phyloP scores from a whole-genome alignment of 2,329 filamentous ascomycete species.

The Thermothelomyces thermophilus region DNA sequence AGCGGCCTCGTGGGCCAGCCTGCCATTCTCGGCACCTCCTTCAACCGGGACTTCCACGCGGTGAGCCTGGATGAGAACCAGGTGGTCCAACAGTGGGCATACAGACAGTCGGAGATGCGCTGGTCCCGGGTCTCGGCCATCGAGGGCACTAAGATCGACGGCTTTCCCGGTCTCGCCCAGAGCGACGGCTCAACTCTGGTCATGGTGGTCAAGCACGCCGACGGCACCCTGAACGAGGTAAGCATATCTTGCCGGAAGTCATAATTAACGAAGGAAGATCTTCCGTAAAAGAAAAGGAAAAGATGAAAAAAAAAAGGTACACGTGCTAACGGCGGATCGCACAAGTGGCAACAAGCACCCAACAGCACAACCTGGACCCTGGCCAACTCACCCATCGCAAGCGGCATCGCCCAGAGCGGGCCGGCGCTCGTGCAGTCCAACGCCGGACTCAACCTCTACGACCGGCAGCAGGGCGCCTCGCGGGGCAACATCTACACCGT shows the following conservation, averaged over 20 bases:
- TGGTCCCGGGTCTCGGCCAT: constrained; percentile 13
- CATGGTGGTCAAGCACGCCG: constrained; percentile 18
- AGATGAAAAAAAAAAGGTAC: too few relatives aligned
- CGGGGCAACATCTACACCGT: constrained; percentile 19
- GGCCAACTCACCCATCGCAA: constrained; percentile 7
- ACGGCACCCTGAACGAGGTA: constrained; percentile 21
- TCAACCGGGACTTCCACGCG: constrained; percentile 19
- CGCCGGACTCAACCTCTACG: constrained; percentile 15
- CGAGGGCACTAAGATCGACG: constrained; percentile 11
- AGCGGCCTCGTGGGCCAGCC: constrained; percentile 13
- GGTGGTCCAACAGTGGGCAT: constrained; percentile 14
- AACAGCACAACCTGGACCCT: constrained; percentile 13
- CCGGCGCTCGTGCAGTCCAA: constrained; percentile 21
- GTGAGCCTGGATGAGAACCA: constrained; percentile 6
- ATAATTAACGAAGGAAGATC: too few relatives aligned
- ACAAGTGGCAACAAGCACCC: constrained; percentile 12
- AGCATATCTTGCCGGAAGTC: neutral
- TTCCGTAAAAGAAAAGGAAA: too few relatives aligned
- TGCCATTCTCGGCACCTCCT: constrained; percentile 19
- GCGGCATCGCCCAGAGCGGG: constrained; percentile 17
- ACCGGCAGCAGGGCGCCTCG: neutral
- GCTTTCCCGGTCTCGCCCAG: constrained; percentile 17
- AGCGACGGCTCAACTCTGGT: constrained; percentile 16
- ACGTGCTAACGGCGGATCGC: too few relatives aligned
- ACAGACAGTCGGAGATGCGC: constrained; percentile 7